Conservation (phyloP, 768 basidiomycete genomes). For the Sistotremastrum suecicum region DNA sequence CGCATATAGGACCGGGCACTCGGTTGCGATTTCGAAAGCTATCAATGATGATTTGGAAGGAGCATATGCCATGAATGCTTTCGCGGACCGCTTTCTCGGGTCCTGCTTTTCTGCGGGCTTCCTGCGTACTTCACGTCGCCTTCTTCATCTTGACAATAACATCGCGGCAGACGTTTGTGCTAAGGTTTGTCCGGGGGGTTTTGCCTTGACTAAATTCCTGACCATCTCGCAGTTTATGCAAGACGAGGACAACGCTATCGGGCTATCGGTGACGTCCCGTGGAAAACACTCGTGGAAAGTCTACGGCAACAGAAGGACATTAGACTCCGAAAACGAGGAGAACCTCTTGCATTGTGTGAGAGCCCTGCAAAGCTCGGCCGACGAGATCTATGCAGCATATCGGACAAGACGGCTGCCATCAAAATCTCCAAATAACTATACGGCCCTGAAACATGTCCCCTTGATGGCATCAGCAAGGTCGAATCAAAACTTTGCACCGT, state of each 20-base stretch:
- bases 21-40: background rate
- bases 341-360: conserved; percentile 6
- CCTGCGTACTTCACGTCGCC: background rate
- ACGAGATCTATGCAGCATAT: conserved; percentile 8
- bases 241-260: conserved; percentile 9
- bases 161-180: background rate
- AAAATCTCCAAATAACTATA: background rate
- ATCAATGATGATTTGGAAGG: background rate
- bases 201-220: background rate
- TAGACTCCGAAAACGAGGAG: conserved; percentile 1
- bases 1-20: background rate
- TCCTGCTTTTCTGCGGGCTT: background rate
- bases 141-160: background rate
- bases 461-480: conserved; percentile 5
- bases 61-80: conserved; percentile 1
- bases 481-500: conserved; percentile 2
- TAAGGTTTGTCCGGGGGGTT: background rate
- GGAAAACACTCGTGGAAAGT: conserved; percentile 2
- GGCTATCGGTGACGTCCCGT: conserved; percentile 5
- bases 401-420: background rate
- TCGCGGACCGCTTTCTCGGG: conserved; percentile 1
- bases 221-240: conserved; percentile 5
- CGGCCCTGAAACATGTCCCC: conserved; percentile 6
- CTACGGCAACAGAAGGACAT: conserved; percentile 6
- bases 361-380: conserved; percentile 8